A percentile compares a stretch with the other conserved stretches of the same genome.
phyloP scores from a whole-genome alignment of 202 grass and related monocot species.

The Carex arenaria region DNA sequence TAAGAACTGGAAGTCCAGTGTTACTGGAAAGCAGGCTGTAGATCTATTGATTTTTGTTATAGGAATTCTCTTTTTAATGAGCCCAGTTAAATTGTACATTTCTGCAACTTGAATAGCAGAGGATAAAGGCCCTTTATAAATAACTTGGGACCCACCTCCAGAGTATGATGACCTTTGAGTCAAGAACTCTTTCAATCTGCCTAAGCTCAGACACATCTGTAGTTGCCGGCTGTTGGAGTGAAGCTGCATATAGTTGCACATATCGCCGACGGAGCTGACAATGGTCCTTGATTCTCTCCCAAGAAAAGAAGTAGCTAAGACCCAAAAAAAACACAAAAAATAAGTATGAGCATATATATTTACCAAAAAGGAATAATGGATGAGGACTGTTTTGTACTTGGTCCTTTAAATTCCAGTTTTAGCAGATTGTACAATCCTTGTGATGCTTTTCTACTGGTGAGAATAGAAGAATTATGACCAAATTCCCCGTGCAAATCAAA shows the following conservation, averaged over 20 bases:
- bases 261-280: conserved; percentile 93
- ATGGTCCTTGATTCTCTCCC: conserved; percentile 88
- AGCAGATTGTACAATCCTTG: conserved; percentile 8
- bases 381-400: background rate
- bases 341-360: background rate
- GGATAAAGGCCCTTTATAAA: background rate
- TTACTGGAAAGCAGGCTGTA: background rate
- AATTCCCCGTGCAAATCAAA: background rate
- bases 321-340: background rate
- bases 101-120: background rate
- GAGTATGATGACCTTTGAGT: conserved; percentile 89
- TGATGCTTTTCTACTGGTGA: too few relatives aligned
- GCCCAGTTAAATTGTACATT: background rate
- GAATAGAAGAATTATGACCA: background rate
- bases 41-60: background rate
- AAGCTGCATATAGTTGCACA: conserved; percentile 75
- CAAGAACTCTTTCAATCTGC: conserved; percentile 85
- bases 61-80: background rate
- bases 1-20: background rate
- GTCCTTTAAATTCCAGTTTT: conserved; percentile 5
- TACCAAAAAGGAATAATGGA: background rate
- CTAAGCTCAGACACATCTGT: conserved; percentile 73
- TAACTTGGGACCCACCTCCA: conserved; percentile 55
- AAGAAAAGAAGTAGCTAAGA: conserved; percentile 54
- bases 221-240: conserved; percentile 67